A percentile compares a stretch with the other conserved stretches of the same genome.
These are phyloP conservation scores for Berkeleyomyces rouxiae DNA, from an alignment of 2,329 filamentous ascomycete species.

Conservation along the genomic window DNA sequence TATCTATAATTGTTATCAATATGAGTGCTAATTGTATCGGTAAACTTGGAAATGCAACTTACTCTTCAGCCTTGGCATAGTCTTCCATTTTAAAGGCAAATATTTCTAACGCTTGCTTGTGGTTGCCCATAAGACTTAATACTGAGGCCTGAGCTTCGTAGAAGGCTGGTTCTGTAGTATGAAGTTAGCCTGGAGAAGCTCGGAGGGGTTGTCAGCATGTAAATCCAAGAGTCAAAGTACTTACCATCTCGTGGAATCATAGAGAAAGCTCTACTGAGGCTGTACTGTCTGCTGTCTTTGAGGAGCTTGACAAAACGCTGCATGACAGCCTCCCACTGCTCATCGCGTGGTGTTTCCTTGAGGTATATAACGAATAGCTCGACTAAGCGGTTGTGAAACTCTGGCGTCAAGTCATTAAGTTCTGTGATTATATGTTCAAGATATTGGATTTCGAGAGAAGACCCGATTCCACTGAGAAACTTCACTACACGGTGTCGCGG, in stretches of 20 bases:
- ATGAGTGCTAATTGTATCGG: conserved; percentile 12
- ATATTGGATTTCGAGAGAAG: conserved; percentile 59
- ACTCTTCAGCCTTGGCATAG: conserved; percentile 86
- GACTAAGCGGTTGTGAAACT: conserved; percentile 74
- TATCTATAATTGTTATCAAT: conserved; percentile 32
- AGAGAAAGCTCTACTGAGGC: conserved; percentile 57
- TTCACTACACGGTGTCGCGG: conserved; percentile 59
- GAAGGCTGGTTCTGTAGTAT: conserved; percentile 53
- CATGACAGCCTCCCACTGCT: conserved; percentile 41
- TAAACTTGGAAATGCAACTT: conserved; percentile 21
- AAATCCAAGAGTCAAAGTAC: conserved; percentile 17
- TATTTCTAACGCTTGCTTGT: conserved; percentile 90
- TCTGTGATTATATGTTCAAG: conserved; percentile 83
- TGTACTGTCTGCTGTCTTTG: conserved; percentile 62
- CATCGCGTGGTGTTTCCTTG: conserved; percentile 25
- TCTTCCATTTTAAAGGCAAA: conserved; percentile 91
- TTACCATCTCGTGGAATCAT: conserved; percentile 65
- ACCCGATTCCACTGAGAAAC: conserved; percentile 56
- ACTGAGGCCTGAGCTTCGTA: conserved; percentile 83
- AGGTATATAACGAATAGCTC: conserved; percentile 49
- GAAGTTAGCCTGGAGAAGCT: conserved; percentile 6
- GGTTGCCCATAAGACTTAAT: conserved; percentile 84
- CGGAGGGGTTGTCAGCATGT: not conserved
- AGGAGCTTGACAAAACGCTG: conserved; percentile 58
- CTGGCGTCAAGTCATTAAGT: conserved; percentile 65